Evolutionary conservation across 768 basidiomycete genomes (phyloP), one percentile per base, ranked within the genome.

Genomic region (Calocera viscosa): DNA sequence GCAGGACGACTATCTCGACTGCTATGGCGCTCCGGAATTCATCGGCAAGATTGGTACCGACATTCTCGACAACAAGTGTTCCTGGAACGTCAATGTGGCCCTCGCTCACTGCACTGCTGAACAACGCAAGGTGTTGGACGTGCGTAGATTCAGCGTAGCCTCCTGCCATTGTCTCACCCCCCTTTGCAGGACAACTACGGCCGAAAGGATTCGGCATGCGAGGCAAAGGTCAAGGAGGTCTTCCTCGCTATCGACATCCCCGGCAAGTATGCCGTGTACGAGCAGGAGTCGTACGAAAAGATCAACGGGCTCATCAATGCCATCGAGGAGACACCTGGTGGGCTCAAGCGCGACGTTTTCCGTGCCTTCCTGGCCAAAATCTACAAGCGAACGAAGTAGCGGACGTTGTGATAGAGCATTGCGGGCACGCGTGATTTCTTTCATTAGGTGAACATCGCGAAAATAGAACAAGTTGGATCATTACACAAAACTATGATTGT

Each of bases 61-160:
- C 76, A 99, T 99, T 73, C 76, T 97, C 67, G 95, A 99, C 78
- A 97, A 97, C 85, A 99, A 99, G 79, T 98, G 95, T 77, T 89
- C 89, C 19, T 99, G 95, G 96, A 87, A 88, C 71, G 82, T 98
- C 76, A 97, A 96, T 78, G 86, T 85, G 24, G 96, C 93, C 32
- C 81, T 98, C 67, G 68, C 74, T 65, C 68, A 73, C 65, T 79
- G 77, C 32, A 75, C 74, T 2, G 72, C 76, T 1, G 77, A 78
- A 43, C 81, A 82, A 71, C 74, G 80, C 14, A 75, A 76, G 64
- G 72, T 78, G 32, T 77, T 82, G 26, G 81, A 82, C 68, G 78
- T 78, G 70, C 69, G 77, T 71, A 7, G n/a, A 41, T 49, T 33
- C 47, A 47, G 8, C 32, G 33, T 32, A 49, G 34, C 24, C 26